Evolutionary conservation across 2,329 filamentous ascomycete species (phyloP).

Genomic region (Ophiostoma tasmaniense): DNA sequence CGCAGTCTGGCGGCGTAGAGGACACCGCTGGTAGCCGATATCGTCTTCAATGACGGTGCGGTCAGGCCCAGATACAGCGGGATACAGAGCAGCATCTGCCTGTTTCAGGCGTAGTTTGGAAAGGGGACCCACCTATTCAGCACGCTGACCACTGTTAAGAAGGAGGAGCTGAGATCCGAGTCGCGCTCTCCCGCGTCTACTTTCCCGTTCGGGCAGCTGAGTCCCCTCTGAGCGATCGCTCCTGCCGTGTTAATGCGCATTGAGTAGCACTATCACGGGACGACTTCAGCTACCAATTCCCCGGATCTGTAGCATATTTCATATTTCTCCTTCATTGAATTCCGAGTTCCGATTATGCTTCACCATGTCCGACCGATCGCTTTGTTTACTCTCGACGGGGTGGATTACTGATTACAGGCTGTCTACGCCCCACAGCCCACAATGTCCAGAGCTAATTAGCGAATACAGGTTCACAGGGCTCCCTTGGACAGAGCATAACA

Average conservation of each 20-base stretch:
- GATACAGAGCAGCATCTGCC: background rate
- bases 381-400: background rate
- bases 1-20: background rate
- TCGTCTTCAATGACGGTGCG: background rate
- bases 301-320: background rate
- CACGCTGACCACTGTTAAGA: background rate
- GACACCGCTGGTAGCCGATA: too few species aligned
- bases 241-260: background rate
- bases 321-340: background rate
- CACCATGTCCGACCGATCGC: background rate
- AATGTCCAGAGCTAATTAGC: background rate
- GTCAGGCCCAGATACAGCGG: background rate
- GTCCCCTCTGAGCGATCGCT: slow-evolving; percentile 4
- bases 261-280: background rate
- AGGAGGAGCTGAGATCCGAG: background rate
- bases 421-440: background rate
- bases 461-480: background rate
- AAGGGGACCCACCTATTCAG: background rate
- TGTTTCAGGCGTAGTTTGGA: background rate
- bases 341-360: background rate
- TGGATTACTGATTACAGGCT: background rate
- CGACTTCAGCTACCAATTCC: background rate
- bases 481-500: background rate
- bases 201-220: slow-evolving; percentile 12
- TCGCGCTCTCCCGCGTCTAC: slow-evolving; percentile 11